These are phyloP conservation scores for Aspergillus jensenii DNA, from an alignment of 2,329 filamentous ascomycete species.

Conservation along the genomic window DNA sequence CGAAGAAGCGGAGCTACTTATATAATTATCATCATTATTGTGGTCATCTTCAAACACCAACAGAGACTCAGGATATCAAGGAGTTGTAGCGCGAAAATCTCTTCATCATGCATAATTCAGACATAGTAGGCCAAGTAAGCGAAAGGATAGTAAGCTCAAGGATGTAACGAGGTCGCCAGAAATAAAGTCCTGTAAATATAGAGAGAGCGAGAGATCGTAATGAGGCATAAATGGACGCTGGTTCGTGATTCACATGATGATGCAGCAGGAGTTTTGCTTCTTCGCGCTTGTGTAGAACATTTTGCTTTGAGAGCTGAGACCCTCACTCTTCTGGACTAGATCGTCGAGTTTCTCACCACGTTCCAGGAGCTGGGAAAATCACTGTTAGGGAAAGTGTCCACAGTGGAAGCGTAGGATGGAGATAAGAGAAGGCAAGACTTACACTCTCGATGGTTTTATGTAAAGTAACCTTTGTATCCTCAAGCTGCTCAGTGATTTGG, in stretches of 20 bases:
- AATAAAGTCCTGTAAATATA: not conserved
- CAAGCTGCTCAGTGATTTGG: constrained; percentile 94
- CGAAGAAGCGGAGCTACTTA: not conserved
- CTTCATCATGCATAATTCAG: constrained; percentile 3
- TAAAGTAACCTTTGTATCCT: constrained; percentile 95
- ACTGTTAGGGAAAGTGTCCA: not conserved
- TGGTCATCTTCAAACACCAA: not conserved
- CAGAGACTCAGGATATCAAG: not conserved
- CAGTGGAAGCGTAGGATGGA: too few relatives aligned
- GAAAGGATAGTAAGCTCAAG: not conserved
- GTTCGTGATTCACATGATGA: constrained; percentile 56
- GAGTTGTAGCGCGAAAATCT: not conserved
- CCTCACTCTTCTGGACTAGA: constrained; percentile 89
- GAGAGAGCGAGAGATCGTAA: not conserved
- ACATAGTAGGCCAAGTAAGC: not conserved
- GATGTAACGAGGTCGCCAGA: not conserved
- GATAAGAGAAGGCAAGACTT: not conserved
- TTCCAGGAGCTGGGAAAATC: constrained; percentile 56
- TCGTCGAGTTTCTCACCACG: constrained; percentile 96
- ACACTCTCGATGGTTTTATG: constrained; percentile 85
- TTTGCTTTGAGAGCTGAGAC: constrained; percentile 87
- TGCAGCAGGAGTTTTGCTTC: constrained; percentile 77
- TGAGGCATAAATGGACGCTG: not conserved
- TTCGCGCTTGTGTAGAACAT: constrained; percentile 88
- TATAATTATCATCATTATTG: not conserved